Evolutionary conservation across 169 alveolate genomes (phyloP).

Genomic region (Plasmodium falciparum): DNA sequence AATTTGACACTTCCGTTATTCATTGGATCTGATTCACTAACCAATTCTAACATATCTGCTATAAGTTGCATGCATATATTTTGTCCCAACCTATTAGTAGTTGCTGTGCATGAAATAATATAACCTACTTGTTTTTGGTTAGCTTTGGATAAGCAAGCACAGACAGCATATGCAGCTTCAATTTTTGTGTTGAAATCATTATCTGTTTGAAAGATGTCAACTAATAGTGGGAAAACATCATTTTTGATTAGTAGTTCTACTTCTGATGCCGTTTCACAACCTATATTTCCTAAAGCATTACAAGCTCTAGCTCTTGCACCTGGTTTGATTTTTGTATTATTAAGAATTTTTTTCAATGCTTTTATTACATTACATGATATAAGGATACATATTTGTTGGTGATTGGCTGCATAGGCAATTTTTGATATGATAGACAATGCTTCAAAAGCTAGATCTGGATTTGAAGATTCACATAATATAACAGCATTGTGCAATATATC

Average conservation of each 20-base stretch:
- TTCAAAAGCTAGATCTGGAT: conserved; percentile 85
- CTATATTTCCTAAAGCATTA: conserved; percentile 91
- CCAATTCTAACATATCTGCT: conserved; percentile 89
- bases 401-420: conserved; percentile 89
- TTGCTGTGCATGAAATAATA: conserved; percentile 88
- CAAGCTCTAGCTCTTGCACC: conserved; percentile 90
- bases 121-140: conserved; percentile 88
- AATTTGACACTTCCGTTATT: conserved; percentile 89
- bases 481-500: conserved; percentile 77
- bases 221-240: conserved; percentile 87
- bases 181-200: conserved; percentile 88
- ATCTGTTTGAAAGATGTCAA: conserved; percentile 85
- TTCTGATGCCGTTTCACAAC: conserved; percentile 89
- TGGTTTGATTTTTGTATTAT: conserved; percentile 85
- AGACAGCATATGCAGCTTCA: conserved; percentile 92
- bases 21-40: conserved; percentile 88
- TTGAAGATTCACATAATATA: conserved; percentile 70
- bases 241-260: conserved; percentile 86
- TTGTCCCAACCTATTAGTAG: conserved; percentile 54
- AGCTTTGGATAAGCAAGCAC: conserved; percentile 90
- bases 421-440: conserved; percentile 90
- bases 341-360: conserved; percentile 86
- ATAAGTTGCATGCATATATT: conserved; percentile 84
- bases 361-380: conserved; percentile 84
- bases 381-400: conserved; percentile 84